Evolutionary conservation across 164 flowering plant species (phyloP).

Genomic region (Euptelea pleiosperma): DNA sequence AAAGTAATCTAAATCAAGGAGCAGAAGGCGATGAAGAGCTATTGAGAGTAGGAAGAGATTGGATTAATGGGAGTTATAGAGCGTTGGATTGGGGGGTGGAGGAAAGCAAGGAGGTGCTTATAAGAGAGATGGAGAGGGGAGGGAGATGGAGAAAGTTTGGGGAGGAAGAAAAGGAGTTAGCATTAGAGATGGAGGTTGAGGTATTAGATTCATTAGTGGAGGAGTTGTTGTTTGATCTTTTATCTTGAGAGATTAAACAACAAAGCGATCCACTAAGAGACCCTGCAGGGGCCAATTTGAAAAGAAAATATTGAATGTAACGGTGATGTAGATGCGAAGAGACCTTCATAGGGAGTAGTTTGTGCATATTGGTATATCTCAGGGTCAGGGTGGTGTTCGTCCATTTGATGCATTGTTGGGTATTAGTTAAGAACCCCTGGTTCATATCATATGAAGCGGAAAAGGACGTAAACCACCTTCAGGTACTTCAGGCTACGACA

Average conservation of each 20-base stretch:
- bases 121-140: slow-evolving; percentile 49
- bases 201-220: slow-evolving; percentile 40
- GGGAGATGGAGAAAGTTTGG: slow-evolving; percentile 38
- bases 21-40: slow-evolving; percentile 14
- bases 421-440: no score
- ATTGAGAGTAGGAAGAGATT: slow-evolving; percentile 39
- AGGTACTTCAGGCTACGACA: no score
- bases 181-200: slow-evolving; percentile 35
- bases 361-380: no score
- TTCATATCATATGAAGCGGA: no score
- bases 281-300: background rate
- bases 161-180: slow-evolving; percentile 41
- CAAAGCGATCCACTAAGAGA: background rate
- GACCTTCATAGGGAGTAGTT: no score
- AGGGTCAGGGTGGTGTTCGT: no score
- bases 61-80: slow-evolving; percentile 38
- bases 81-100: slow-evolving; percentile 38
- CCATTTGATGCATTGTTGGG: no score
- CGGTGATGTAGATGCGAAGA: no score
- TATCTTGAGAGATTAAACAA: slow-evolving; percentile 5
- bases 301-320: no score
- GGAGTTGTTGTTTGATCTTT: slow-evolving; percentile 45
- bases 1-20: background rate
- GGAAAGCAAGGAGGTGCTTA: slow-evolving; percentile 30
- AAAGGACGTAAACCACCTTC: no score